Evolutionary conservation across 1,284 basidiomycete species (phyloP).

Genomic region (Chalciporus sp.): DNA sequence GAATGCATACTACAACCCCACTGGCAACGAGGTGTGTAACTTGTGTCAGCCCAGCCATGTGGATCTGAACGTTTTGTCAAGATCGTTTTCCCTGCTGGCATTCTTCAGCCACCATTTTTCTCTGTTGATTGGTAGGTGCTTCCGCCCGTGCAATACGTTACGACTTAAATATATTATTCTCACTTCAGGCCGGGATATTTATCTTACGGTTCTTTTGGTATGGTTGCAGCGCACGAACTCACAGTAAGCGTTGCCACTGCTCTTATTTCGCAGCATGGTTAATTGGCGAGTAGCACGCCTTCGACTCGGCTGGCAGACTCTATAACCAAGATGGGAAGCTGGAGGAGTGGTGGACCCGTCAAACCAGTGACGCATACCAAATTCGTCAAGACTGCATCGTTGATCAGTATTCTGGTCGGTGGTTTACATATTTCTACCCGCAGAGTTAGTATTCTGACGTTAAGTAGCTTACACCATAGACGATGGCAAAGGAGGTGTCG

Average conservation of each 20-base stretch:
- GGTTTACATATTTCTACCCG: constrained; percentile 11
- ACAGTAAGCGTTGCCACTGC: constrained; percentile 43
- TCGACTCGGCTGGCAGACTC: constrained; percentile 87
- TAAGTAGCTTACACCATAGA: constrained; percentile 74
- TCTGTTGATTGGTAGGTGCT: constrained; percentile 70
- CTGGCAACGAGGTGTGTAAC: constrained; percentile 67
- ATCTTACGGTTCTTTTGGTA: constrained; percentile 89
- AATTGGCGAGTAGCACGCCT: constrained; percentile 70
- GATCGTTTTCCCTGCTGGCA: constrained; percentile 97
- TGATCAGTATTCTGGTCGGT: constrained; percentile 78
- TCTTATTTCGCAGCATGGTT: not conserved
- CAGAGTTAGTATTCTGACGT: constrained; percentile 8
- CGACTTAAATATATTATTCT: not conserved
- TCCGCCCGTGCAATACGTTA: not conserved
- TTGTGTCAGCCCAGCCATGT: not conserved
- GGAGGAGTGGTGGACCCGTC: constrained; percentile 86
- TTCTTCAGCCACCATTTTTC: constrained; percentile 94
- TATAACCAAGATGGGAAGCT: constrained; percentile 84
- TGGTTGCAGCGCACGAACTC: constrained; percentile 88
- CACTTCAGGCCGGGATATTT: constrained; percentile 80
- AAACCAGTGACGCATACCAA: constrained; percentile 84
- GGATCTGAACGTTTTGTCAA: constrained; percentile 37
- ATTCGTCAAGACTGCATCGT: constrained; percentile 86
- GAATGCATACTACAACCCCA: constrained; percentile 82
- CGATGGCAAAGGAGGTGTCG: constrained; percentile 81